Base-by-base conservation (phyloP, 495 filamentous ascomycete species). In the Immersiella caudata region DNA sequence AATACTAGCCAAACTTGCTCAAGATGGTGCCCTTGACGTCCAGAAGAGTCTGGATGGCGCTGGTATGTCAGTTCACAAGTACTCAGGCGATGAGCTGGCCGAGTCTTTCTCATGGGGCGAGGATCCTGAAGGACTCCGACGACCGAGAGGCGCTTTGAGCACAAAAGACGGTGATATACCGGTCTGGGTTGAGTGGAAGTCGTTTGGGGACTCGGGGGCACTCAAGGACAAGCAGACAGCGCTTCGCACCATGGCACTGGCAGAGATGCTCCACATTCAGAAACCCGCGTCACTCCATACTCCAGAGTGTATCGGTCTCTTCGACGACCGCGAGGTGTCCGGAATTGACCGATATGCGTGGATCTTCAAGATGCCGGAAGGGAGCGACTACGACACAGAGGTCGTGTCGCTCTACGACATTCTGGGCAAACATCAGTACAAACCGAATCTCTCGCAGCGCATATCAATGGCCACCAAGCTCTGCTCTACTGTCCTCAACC, bases 181-280 rank as follows among this genome's bases (percentile, higher is more conserved):
- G 7, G 75, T 78, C 9, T 78, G 75, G 75, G 56, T 78, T n/a
- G 75, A 78, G 49, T 78, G 74, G 74, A 75, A 75, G 46, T 6
- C 65, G 2, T 58, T 78, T 5, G 72, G 68, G 1, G 52, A 69
- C 20, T 24, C 65, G 0, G 56, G 62, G 27, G 72, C 69, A 7
- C 26, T 21, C 24, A 60, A 62, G 11, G 75, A 76, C 56, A 65
- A 60, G 6, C 70, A 68, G n/a, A 62, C 68, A 0, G 52, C 61
- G 4, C 60, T 76, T 0, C 74, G 75, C 9, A 78, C 75, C 5
- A 52, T 71, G 0, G 73, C 72, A 0, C 59, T 78, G 14, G 74
- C 75, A 18, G 68, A 78, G 65, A 76, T 78, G 75, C 63, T 78
- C 33, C 67, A 65, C 11, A 64, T 75, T 11, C 70, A 68, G 21